Conservation (phyloP, 1,284 basidiomycete genomes). For the Coniferiporia weirii region DNA sequence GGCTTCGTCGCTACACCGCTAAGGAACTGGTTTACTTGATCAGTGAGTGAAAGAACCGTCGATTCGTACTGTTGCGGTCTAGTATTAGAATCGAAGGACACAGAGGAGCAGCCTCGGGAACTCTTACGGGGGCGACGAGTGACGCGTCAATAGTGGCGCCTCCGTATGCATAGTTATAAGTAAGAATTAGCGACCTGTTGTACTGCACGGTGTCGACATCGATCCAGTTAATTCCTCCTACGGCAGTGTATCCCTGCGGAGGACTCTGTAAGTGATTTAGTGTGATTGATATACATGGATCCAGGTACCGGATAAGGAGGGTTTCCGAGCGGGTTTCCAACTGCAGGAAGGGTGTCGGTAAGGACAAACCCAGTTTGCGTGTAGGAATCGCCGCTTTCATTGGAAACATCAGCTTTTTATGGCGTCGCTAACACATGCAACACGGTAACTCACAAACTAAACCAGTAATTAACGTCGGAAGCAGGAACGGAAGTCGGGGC, state of each 20-base stretch:
- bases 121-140: constrained; percentile 31
- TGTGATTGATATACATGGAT: neutral
- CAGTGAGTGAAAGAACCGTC: constrained; percentile 45
- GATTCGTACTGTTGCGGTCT: constrained; percentile 29
- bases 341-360: constrained; percentile 35
- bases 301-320: constrained; percentile 43
- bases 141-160: constrained; percentile 53
- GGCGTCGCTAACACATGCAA: neutral
- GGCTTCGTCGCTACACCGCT: constrained; percentile 39
- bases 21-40: constrained; percentile 53
- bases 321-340: constrained; percentile 52
- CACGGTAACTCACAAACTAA: constrained; percentile 33
- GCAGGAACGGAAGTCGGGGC: constrained; percentile 22
- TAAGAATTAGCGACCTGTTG: constrained; percentile 48
- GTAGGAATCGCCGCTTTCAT: constrained; percentile 51
- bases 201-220: constrained; percentile 43
- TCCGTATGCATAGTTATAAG: constrained; percentile 58
- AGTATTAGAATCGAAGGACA: neutral
- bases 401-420: neutral
- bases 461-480: constrained; percentile 38
- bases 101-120: neutral
- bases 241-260: constrained; percentile 43
- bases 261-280: no score
- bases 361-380: constrained; percentile 48
- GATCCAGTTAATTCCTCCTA: constrained; percentile 55